phyloP scores from a whole-genome alignment of 2,329 filamentous ascomycete genomes.

The Fusarium sp. region DNA sequence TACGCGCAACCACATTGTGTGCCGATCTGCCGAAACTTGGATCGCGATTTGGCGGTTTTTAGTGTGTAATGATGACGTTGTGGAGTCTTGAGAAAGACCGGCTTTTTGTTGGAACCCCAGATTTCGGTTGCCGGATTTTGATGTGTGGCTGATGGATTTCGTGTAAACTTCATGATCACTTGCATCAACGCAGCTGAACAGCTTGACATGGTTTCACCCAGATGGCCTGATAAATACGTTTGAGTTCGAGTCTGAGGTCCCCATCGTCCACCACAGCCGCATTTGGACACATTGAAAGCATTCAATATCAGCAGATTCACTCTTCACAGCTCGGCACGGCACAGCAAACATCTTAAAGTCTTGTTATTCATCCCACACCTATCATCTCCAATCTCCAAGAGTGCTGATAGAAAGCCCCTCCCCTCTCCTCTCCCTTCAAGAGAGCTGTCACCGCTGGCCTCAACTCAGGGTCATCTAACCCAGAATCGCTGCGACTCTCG shows the following conservation, averaged over 20 bases:
- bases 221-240: neutral
- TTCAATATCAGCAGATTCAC: neutral
- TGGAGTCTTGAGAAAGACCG: neutral
- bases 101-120: constrained; percentile 6
- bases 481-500: constrained; percentile 4
- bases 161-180: neutral
- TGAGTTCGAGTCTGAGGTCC: neutral
- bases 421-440: constrained; percentile 6
- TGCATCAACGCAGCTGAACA: neutral
- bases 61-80: constrained; percentile 34
- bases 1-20: constrained; percentile 2
- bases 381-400: constrained; percentile 32
- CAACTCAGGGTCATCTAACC: neutral
- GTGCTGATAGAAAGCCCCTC: constrained; percentile 27
- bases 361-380: constrained; percentile 41
- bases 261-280: neutral
- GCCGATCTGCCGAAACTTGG: constrained; percentile 31
- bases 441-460: constrained; percentile 19
- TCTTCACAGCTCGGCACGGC: neutral
- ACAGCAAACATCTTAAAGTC: constrained; percentile 5
- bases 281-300: neutral
- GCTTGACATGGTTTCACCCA: neutral
- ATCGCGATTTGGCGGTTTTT: neutral
- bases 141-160: neutral
- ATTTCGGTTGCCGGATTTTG: constrained; percentile 2